A percentile compares a stretch with the other conserved stretches of the same genome.
Conservation (phyloP, 495 filamentous ascomycete species). For the Talaromyces proteolyticus region DNA sequence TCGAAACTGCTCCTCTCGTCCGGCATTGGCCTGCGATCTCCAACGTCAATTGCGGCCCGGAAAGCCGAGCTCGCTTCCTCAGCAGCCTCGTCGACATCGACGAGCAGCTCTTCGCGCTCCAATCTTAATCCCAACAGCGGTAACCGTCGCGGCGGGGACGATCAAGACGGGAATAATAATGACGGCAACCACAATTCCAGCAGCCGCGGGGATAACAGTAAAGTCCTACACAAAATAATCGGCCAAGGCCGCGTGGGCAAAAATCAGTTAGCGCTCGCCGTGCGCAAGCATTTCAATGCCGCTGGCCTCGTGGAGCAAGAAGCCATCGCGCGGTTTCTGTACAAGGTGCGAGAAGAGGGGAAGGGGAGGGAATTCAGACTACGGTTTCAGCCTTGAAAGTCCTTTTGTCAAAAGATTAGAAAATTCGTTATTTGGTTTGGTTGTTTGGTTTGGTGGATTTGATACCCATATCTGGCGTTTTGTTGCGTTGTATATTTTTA, state of each 20-base stretch:
- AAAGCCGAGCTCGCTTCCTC: conserved; percentile 21
- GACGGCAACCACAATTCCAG: neutral
- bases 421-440: neutral
- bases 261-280: conserved; percentile 72
- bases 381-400: conserved; percentile 36
- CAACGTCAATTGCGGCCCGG: conserved; percentile 37
- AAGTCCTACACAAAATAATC: conserved; percentile 23
- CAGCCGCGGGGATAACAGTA: no score
- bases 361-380: conserved; percentile 37
- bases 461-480: conserved; percentile 3
- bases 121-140: neutral
- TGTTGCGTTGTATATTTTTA: neutral
- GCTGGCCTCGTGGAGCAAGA: conserved; percentile 81
- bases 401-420: neutral
- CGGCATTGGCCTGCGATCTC: conserved; percentile 57
- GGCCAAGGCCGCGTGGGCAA: conserved; percentile 60
- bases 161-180: conserved; percentile 4
- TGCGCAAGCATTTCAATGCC: conserved; percentile 87
- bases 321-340: conserved; percentile 79
- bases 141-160: conserved; percentile 4
- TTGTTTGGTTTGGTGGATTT: neutral
- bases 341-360: conserved; percentile 61
- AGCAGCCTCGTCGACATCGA: neutral
- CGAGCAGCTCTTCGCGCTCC: neutral
- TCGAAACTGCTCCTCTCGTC: conserved; percentile 67